Conservation (phyloP, 2,329 filamentous ascomycete genomes). For the Penicillium occitanis region DNA sequence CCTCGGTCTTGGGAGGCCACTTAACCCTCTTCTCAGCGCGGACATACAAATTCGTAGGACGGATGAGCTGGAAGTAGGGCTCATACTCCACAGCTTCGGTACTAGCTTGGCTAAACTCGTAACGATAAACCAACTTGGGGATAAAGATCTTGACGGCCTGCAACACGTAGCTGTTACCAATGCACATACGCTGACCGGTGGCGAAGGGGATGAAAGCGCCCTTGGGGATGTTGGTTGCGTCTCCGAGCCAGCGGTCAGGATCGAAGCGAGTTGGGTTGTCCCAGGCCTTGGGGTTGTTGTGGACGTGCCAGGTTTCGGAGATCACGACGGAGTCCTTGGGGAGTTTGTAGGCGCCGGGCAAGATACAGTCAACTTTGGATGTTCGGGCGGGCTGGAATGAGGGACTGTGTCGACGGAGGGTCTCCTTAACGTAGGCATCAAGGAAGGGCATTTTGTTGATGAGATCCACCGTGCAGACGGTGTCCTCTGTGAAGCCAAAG, state of each 20-base stretch:
- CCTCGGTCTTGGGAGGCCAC: slow-evolving; percentile 41
- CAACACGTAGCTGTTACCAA: slow-evolving; percentile 65
- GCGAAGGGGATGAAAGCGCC: slow-evolving; percentile 61
- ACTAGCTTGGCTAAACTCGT: slow-evolving; percentile 55
- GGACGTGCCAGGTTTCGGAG: slow-evolving; percentile 48
- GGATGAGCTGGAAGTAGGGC: slow-evolving; percentile 59
- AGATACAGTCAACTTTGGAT: slow-evolving; percentile 55
- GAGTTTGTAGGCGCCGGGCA: slow-evolving; percentile 60
- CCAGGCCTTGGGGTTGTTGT: slow-evolving; percentile 58
- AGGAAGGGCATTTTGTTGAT: slow-evolving; percentile 36
- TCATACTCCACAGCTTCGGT: slow-evolving; percentile 58
- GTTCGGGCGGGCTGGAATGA: slow-evolving; percentile 63
- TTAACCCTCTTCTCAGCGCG: slow-evolving; percentile 50
- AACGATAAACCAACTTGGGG: slow-evolving; percentile 59
- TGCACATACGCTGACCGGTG: slow-evolving; percentile 57
- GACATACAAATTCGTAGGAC: slow-evolving; percentile 57
- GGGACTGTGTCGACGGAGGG: slow-evolving; percentile 59
- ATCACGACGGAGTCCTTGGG: slow-evolving; percentile 56
- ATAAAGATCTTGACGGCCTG: slow-evolving; percentile 60
- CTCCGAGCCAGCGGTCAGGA: slow-evolving; percentile 59
- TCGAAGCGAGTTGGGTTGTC: slow-evolving; percentile 59
- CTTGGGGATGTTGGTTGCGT: slow-evolving; percentile 54
- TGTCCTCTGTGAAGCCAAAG: slow-evolving; percentile 47
- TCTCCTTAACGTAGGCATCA: slow-evolving; percentile 62
- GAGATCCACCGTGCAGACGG: slow-evolving; percentile 49